Evolutionary conservation across 768 basidiomycete species (phyloP).

Genomic region (Strobilomyces confusus): DNA sequence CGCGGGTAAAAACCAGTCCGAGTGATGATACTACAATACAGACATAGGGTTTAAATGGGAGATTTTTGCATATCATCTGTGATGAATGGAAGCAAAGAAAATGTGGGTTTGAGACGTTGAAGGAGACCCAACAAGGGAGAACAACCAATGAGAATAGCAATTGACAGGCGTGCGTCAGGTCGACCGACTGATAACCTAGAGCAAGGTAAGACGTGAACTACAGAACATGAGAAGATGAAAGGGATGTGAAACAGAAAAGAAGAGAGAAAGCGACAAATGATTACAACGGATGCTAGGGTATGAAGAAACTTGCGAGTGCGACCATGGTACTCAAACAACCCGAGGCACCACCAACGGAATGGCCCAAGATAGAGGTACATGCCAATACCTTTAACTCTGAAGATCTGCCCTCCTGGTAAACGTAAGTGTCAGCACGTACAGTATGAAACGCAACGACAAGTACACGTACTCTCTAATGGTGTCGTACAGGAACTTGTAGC

Average conservation of each 20-base stretch:
- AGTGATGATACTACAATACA: constrained; percentile 28
- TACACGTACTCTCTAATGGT: constrained; percentile 74
- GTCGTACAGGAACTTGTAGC: constrained; percentile 91
- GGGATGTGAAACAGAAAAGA: background rate
- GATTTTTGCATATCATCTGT: constrained; percentile 28
- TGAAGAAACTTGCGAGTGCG: constrained; percentile 11
- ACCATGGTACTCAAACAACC: constrained; percentile 1
- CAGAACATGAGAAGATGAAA: constrained; percentile 9
- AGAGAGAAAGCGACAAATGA: constrained; percentile 5
- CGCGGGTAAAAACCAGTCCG: constrained; percentile 22
- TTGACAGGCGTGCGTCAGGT: constrained; percentile 12
- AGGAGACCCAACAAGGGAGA: background rate
- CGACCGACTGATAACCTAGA: constrained; percentile 16
- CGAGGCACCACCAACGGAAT: background rate
- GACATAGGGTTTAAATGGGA: constrained; percentile 14
- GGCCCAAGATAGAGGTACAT: constrained; percentile 20
- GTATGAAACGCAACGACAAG: constrained; percentile 8
- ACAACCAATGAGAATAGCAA: constrained; percentile 18
- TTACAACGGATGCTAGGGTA: constrained; percentile 32
- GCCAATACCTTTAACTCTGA: constrained; percentile 31
- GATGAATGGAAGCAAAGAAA: constrained; percentile 10
- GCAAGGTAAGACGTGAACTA: constrained; percentile 23
- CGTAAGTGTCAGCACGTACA: constrained; percentile 7
- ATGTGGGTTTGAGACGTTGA: background rate
- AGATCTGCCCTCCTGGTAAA: constrained; percentile 35